A percentile compares a stretch with the other conserved stretches of the same genome.
These are phyloP conservation scores for Hansenula sp. DNA, from an alignment of 1,139 yeast genomes.

Conservation along the genomic window DNA sequence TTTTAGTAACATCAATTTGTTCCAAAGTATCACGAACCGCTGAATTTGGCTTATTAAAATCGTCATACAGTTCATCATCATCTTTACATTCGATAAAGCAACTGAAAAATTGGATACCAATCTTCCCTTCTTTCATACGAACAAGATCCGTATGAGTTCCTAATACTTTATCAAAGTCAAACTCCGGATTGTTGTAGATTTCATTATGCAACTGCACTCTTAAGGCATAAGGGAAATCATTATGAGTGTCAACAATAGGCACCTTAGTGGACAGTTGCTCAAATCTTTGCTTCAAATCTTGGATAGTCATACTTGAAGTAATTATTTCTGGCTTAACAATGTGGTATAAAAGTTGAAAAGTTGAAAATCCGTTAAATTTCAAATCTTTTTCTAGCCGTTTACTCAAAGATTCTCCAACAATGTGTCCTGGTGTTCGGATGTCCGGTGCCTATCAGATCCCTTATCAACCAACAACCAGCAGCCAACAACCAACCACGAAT, in stretches of 20 bases:
- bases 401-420: no score
- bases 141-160: constrained; percentile 39
- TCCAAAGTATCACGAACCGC: constrained; percentile 50
- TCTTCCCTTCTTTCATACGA: constrained; percentile 34
- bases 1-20: constrained; percentile 46
- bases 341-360: no score
- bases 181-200: constrained; percentile 28
- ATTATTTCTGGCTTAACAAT: not conserved
- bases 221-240: constrained; percentile 43
- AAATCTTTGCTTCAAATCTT: constrained; percentile 22
- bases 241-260: constrained; percentile 46
- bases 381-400: no score
- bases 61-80: constrained; percentile 33
- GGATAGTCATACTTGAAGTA: constrained; percentile 8
- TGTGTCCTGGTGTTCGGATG: no score
- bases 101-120: constrained; percentile 46
- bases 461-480: no score
- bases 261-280: constrained; percentile 22
- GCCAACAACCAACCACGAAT: no score
- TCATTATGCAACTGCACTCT: constrained; percentile 42
- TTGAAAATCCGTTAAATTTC: no score
- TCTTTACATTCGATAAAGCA: constrained; percentile 43
- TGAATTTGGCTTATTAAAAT: constrained; percentile 36
- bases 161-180: constrained; percentile 32
- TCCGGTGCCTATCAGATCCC: no score